A percentile compares a stretch with the other conserved stretches of the same genome.
Evolutionary conservation across 176 grass and related monocot genomes (phyloP).

Genomic region (Themeda triandra): DNA sequence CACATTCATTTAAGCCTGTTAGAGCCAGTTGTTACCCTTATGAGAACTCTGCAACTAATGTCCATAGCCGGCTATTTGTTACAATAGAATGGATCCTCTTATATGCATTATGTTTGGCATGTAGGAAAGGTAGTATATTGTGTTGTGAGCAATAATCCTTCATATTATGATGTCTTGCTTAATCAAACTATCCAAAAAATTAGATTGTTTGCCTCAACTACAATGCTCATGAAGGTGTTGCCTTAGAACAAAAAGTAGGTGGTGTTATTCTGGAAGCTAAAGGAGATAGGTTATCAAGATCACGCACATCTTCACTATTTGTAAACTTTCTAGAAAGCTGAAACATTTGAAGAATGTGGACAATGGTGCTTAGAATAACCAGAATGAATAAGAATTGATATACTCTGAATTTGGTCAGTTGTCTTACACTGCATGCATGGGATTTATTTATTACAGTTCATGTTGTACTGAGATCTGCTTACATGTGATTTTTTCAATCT

Average conservation of each 20-base stretch:
- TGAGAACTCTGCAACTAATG: not conserved
- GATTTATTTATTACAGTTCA: not conserved
- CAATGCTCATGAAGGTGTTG: not conserved
- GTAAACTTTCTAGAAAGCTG: not conserved
- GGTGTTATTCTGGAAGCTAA: not conserved
- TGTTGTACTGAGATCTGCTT: not conserved
- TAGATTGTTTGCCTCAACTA: not conserved
- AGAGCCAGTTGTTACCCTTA: not conserved
- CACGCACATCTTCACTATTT: not conserved
- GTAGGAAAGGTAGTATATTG: not conserved
- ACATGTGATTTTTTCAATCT: not conserved
- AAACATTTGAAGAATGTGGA: not conserved
- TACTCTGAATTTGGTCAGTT: not conserved
- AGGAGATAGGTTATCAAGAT: not conserved
- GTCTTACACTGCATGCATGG: not conserved
- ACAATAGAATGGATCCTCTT: not conserved
- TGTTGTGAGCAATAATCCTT: not conserved
- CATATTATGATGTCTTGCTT: not conserved
- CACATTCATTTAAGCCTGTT: not conserved
- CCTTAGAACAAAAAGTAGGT: conserved; percentile 7
- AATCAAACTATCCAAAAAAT: not conserved
- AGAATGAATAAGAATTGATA: not conserved
- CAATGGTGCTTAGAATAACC: not conserved
- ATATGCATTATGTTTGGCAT: not conserved
- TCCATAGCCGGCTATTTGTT: not conserved